phyloP scores from a whole-genome alignment of 139 green algal genomes.

The Chlamydomonas sphaeroides region DNA sequence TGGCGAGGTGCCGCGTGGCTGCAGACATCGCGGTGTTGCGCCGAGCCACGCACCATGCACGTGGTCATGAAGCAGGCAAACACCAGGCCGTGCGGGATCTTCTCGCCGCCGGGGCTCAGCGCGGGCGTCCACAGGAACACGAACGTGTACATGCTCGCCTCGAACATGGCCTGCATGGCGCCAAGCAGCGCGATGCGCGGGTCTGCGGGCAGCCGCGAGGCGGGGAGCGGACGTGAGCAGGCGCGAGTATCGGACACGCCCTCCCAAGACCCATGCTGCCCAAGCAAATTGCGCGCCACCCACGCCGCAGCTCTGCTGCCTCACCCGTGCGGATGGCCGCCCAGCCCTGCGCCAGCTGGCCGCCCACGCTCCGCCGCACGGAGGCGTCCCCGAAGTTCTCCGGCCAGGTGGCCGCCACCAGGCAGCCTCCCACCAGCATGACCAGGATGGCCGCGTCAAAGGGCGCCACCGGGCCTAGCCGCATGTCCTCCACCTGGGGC shows the following conservation, averaged over 20 bases:
- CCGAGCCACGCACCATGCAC: slow-evolving; percentile 86
- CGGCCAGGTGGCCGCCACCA: slow-evolving; percentile 72
- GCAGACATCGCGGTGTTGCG: no score
- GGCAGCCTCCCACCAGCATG: not conserved
- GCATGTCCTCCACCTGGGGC: slow-evolving; percentile 8
- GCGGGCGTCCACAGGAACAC: slow-evolving; percentile 98
- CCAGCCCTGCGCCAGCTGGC: slow-evolving; percentile 70
- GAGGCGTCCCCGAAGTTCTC: slow-evolving; percentile 89
- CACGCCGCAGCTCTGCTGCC: no score
- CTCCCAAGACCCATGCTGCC: no score
- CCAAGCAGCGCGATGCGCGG: slow-evolving; percentile 82
- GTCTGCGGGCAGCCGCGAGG: slow-evolving; percentile 31
- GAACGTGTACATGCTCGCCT: slow-evolving; percentile 98
- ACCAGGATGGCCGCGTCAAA: slow-evolving; percentile 77
- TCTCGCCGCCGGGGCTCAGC: slow-evolving; percentile 82
- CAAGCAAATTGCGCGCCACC: no score
- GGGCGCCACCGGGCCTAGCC: slow-evolving; percentile 75
- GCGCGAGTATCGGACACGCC: no score
- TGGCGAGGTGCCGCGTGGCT: no score
- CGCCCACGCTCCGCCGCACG: not conserved
- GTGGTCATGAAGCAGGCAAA: slow-evolving; percentile 97
- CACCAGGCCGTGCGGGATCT: slow-evolving; percentile 96
- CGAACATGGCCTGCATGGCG: slow-evolving; percentile 94
- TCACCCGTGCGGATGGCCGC: slow-evolving; percentile 57
- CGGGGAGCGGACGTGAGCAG: no score